Percentiles rank a stretch among this genome's conserved stretches.
Conservation (phyloP, 305 asterid species). For the Solanum chacoense region DNA sequence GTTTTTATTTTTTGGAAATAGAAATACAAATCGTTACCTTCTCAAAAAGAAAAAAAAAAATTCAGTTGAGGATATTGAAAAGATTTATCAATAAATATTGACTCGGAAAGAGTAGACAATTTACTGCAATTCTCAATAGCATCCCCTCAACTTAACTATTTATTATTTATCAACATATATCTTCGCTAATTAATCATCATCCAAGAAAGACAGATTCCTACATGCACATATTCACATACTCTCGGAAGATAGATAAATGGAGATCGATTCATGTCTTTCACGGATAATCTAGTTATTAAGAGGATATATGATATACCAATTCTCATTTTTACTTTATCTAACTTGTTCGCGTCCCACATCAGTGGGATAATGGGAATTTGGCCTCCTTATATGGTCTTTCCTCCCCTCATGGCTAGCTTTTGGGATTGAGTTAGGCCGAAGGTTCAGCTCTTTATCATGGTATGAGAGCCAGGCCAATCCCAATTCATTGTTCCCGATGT, state of each 20-base stretch:
- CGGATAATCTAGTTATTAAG: neutral
- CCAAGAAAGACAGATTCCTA: neutral
- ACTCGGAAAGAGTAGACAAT: neutral
- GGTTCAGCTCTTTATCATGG: neutral
- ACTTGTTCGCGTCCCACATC: neutral
- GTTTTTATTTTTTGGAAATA: too few relatives aligned
- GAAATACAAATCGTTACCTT: too few relatives aligned
- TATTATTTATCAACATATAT: neutral
- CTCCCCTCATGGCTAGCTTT: neutral
- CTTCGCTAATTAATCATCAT: neutral
- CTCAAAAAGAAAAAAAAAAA: too few relatives aligned
- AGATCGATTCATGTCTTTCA: neutral
- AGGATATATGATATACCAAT: neutral
- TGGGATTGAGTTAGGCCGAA: neutral
- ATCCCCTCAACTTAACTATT: neutral
- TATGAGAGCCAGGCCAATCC: neutral
- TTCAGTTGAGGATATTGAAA: neutral
- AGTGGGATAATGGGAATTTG: neutral
- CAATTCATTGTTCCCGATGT: neutral
- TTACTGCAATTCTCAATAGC: neutral
- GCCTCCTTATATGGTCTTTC: neutral
- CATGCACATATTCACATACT: neutral
- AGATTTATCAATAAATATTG: neutral
- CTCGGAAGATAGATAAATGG: neutral
- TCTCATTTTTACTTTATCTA: neutral